Base-by-base conservation (phyloP, 495 filamentous ascomycete genomes). In the Cercophora sp. region DNA sequence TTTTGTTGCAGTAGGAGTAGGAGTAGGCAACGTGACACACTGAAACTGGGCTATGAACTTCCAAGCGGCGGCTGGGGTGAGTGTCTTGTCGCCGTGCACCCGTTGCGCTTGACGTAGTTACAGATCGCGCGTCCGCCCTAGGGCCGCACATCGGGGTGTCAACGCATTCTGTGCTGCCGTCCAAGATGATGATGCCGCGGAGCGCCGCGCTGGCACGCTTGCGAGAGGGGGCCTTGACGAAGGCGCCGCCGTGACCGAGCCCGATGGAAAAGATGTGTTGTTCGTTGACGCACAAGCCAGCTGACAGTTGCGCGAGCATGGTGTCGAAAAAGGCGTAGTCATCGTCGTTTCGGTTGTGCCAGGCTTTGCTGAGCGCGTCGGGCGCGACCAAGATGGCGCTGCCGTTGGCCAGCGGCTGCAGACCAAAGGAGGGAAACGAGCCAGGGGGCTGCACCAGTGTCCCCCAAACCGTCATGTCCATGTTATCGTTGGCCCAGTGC, bases 401-500 rank as follows among this genome's bases (percentile, higher is more conserved):
- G 8, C 27, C 11, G 19, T 44, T 44, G 20, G 41, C 19, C 5
- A 4, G 20, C 19, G 19, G 5, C 23, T 44, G 20, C 13, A 44
- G 41, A 23, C 41, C 41, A 13, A 44, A 44, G 41, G 24, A 44
- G 20, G 9, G 41, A 16, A 44, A 44, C 11, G 41, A 44, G 23
- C 41, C 41, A 6, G 41, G 20, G 20, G 41, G 41, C 18, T 44
- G 41, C 9, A 44, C 41, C 4, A 44, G 23, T 4, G 41, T 13
- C 20, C 41, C 41, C 4, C 16, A 8, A 5, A 44, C 41, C 8
- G 41, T 44, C 8, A 27, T 18, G 23, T 44, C 41, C 41, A 44
- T 44, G 41, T 44, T 44, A 23, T 44, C 41, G 41, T 44, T 44
- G 8, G 41, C 41, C 6, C 41, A 19, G 41, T 44, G 41, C 41